Evolutionary conservation across 1,139 yeast species (phyloP), one percentile per base, ranked within the genome.

Genomic region (Candida smagusa): DNA sequence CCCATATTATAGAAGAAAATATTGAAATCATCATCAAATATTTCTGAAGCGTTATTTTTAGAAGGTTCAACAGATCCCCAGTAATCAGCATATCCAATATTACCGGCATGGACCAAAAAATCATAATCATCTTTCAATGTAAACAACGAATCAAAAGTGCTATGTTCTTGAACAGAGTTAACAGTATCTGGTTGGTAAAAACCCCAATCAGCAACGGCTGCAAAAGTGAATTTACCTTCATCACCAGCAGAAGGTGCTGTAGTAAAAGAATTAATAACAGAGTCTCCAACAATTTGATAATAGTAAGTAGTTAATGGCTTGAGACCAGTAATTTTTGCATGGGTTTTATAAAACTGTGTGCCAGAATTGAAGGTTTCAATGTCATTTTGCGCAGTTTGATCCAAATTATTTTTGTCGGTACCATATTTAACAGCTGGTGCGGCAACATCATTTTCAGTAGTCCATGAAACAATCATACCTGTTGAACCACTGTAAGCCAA

Each of bases 401-500:
- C 39, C 35, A 36, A 36, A 26, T 28, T 32, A 27, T 22, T 12
- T 2, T 29, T 28, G n/a, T 16, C 22, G 22, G 28, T 27, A 28
- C 39, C 39, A 22, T 36, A 36, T 12, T 19, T 22, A 3, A 36
- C 39, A 6, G 39, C 13, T 6, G 39, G 35, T 6, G 11, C 16
- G n/a, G 19, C 24, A 21, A 28, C 22, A 8, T 36, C 33, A 7
- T 24, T 11, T 27, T 11, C 23, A 12, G 39, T 36, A 27, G 32
- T 36, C 39, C 39, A 36, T 2, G 39, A 36, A 13, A 36, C 39
- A 19, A 35, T 33, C 39, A 36, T 36, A 6, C 39, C 39, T n/a
- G 22, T 24, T n/a, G 31, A 16, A 7, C 22, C 22, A 12, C 29
- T 29, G 24, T 28, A 36, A 4, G 39, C 39, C 35, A 36, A 31